phyloP scores from a whole-genome alignment of 2,329 filamentous ascomycete genomes.

The Microsporum audouinii region DNA sequence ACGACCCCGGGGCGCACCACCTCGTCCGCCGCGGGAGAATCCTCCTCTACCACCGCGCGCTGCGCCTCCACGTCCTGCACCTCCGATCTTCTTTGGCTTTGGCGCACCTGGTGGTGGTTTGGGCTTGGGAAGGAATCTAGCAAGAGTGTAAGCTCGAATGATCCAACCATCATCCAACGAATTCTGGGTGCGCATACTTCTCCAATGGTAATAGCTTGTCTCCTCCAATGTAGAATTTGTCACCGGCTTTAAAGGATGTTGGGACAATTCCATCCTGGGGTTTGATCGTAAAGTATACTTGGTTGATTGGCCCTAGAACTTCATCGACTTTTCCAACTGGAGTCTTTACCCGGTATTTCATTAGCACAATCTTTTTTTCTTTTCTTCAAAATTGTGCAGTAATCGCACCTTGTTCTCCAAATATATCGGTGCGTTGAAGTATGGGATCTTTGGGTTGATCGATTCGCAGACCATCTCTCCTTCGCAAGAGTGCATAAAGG shows the following conservation, averaged over 20 bases:
- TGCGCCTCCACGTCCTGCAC: constrained; percentile 40
- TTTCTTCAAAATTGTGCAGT: not conserved
- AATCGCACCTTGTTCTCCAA: constrained; percentile 80
- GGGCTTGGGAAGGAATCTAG: constrained; percentile 80
- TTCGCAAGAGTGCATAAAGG: constrained; percentile 87
- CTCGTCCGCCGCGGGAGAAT: constrained; percentile 20
- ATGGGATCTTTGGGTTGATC: constrained; percentile 88
- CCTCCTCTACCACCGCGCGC: constrained; percentile 34
- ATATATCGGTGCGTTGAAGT: constrained; percentile 98
- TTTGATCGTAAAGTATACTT: constrained; percentile 98
- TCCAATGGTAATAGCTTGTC: constrained; percentile 94
- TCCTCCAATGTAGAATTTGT: constrained; percentile 91
- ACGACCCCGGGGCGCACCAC: constrained; percentile 42
- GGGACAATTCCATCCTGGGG: constrained; percentile 93
- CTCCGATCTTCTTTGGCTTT: constrained; percentile 60
- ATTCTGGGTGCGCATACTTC: constrained; percentile 40
- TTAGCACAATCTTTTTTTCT: not conserved
- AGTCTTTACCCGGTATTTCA: constrained; percentile 41
- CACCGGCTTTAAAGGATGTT: constrained; percentile 84
- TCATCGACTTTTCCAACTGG: constrained; percentile 95
- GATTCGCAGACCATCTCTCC: constrained; percentile 97
- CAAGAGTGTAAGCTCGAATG: not conserved
- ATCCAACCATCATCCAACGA: not conserved
- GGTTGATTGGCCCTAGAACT: constrained; percentile 91
- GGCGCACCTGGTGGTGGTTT: constrained; percentile 57